Evolutionary conservation across 2,329 filamentous ascomycete genomes (phyloP), one percentile per base, ranked within the genome.

Genomic region (Trichoderma hamatum): DNA sequence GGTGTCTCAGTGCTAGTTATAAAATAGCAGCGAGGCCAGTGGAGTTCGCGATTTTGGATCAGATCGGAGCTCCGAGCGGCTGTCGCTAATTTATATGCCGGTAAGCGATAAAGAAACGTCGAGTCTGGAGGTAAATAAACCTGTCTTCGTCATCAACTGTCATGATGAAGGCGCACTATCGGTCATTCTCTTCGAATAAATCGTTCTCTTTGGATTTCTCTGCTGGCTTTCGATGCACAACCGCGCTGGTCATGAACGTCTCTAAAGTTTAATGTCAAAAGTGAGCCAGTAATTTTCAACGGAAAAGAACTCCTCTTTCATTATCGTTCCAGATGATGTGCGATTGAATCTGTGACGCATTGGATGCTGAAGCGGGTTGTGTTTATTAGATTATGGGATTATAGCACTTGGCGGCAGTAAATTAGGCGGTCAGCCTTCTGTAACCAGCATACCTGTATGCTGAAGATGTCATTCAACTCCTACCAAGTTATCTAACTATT

Each of bases 221-320:
- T 59, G 21, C 71, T 73, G 3, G 71, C 70, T 71, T 43, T 16
- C 36, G 16, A 43, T 16, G 36, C 14, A 62, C 71, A 71, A 69
- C 71, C 72, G 24, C 61, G 70, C 7, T 34, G 64, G 24, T 69
- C 73, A 2, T 21, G 36, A 3, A 30, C 32, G 19, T 62, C 59
- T 34, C 59, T n/a, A 32, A 36, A 54, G 19, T 54, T 55, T 5
- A 36, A 14, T 3, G n/a, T 54, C 55, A 6, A 30, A 14, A 14
- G 46, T 5, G 21, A 30, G 46, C 9, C 28, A 46, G 78, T 98
- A 97, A 76, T 97, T 94, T 94, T 81, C 98, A 72, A 94, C 97
- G 82, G 95, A 97, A 85, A 98, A 98, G 82, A 94, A 85, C 80
- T 94, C 91, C 73, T 94, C 3, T 19, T 1, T 43, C 5, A 43